Base-by-base conservation (phyloP, 169 alveolate genomes). In the Plasmodium reichenowi region DNA sequence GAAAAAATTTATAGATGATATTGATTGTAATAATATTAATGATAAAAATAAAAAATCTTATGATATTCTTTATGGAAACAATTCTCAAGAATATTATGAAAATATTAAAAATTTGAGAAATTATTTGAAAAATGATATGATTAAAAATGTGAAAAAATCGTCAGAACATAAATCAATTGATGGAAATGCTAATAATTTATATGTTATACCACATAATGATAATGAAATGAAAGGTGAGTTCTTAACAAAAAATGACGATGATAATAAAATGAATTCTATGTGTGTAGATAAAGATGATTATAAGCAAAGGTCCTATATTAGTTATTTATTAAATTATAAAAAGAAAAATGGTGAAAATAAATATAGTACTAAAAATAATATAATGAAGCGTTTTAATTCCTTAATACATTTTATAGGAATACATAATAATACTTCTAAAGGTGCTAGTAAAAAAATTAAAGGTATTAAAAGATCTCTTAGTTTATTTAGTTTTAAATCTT, bases 281-380 rank as follows among this genome's bases (percentile, higher is more conserved):
- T 13, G 20, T 52, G 67, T 6, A 22, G 78, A 78, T 24, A 12
- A 58, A 29, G 9, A 22, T 26, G 22, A 64, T 17, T 48, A 71
- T 6, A 78, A 78, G 20, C 70, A 64, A 45, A 64, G 20, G 4
- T 64, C 89, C 12, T 78, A 78, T 38, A 63, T 78, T 20, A 52
- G 66, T n/a, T 32, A 32, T 66, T 70, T 78, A 58, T 59, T 78
- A 47, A 78, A 78, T 78, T 59, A 78, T 45, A 78, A 29, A 45
- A 64, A 50, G 22, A 52, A 20, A 50, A 66, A 22, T 6, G 52
- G 47, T 10, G 52, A 71, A 15, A 47, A 43, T 68, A 15, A 47
- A 32, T 24, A 10, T 24, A 13, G 20, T 22, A 59, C 9, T 22
- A n/a, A 54, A 38, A 60, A 60, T 20, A 58, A 54, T 47, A 15